Conservation (phyloP, 2,329 filamentous ascomycete genomes). For the Arthrobotrys musiformis region DNA sequence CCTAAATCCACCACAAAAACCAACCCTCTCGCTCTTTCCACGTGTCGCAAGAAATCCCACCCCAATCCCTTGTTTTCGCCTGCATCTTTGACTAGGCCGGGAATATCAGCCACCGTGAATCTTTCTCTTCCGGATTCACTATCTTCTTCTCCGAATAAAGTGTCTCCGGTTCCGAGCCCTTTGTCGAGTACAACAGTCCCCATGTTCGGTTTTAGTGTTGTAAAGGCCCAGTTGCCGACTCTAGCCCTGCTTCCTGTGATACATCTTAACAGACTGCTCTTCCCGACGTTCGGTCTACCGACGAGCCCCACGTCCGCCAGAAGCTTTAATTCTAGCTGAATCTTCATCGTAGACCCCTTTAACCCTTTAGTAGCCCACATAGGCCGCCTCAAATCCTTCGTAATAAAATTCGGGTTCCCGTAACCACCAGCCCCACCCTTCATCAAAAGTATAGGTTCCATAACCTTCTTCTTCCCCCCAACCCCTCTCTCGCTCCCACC, state of each 20-base stretch:
- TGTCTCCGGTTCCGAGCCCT: slow-evolving; percentile 61
- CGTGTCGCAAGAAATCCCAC: slow-evolving; percentile 89
- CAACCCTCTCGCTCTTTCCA: slow-evolving; percentile 90
- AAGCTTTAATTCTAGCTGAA: slow-evolving; percentile 92
- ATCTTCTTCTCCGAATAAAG: slow-evolving; percentile 64
- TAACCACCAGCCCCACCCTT: slow-evolving; percentile 88
- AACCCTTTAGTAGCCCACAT: slow-evolving; percentile 91
- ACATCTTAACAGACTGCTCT: slow-evolving; percentile 88
- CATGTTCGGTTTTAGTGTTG: slow-evolving; percentile 92
- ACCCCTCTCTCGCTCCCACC: not conserved
- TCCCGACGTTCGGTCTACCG: slow-evolving; percentile 93
- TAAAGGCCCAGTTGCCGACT: slow-evolving; percentile 96
- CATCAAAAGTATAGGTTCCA: slow-evolving; percentile 83
- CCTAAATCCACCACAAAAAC: slow-evolving; percentile 93
- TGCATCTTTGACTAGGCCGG: slow-evolving; percentile 89
- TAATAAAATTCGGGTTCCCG: slow-evolving; percentile 92
- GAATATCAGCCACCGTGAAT: slow-evolving; percentile 95
- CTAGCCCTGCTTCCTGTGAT: slow-evolving; percentile 88
- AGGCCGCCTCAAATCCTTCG: slow-evolving; percentile 77
- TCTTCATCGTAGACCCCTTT: slow-evolving; percentile 77
- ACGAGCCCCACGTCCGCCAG: slow-evolving; percentile 95
- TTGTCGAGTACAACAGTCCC: slow-evolving; percentile 90
- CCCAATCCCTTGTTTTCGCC: slow-evolving; percentile 92
- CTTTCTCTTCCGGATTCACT: slow-evolving; percentile 70
- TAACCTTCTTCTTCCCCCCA: slow-evolving; percentile 61